These are phyloP conservation scores for Plantago coronopus DNA, from an alignment of 305 asterid species.

Conservation along the genomic window DNA sequence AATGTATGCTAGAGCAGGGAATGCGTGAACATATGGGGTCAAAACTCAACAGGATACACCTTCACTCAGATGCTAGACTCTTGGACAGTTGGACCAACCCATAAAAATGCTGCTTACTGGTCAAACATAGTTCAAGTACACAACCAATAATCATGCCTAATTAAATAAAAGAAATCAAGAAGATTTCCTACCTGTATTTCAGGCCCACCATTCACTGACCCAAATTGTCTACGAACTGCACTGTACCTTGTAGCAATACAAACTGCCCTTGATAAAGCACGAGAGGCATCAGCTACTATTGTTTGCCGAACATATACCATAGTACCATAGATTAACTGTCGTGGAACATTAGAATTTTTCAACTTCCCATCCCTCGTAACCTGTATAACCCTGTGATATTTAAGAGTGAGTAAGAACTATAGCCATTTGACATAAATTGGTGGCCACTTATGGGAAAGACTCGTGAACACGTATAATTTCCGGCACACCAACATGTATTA, in stretches of 20 bases:
- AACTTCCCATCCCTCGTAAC: conserved; percentile 90
- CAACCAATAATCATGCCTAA: conserved; percentile 14
- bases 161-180: neutral
- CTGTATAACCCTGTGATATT: conserved; percentile 66
- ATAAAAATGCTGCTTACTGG: neutral
- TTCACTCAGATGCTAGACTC: conserved; percentile 16
- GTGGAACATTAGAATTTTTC: conserved; percentile 76
- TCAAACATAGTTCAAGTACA: neutral
- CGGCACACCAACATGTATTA: neutral
- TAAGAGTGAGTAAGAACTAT: conserved; percentile 1
- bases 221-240: conserved; percentile 96
- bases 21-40: too few relatives aligned
- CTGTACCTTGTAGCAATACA: conserved; percentile 96
- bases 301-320: conserved; percentile 89
- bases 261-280: conserved; percentile 87
- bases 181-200: conserved; percentile 73
- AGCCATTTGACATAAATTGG: neutral
- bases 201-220: conserved; percentile 83
- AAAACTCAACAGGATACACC: neutral
- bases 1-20: too few relatives aligned
- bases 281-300: conserved; percentile 89
- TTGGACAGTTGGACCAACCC: conserved; percentile 20
- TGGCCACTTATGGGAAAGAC: too few relatives aligned
- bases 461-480: too few relatives aligned
- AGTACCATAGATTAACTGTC: conserved; percentile 90